Conservation (phyloP, 2,329 filamentous ascomycete species). For the Aspergillus flavus region DNA sequence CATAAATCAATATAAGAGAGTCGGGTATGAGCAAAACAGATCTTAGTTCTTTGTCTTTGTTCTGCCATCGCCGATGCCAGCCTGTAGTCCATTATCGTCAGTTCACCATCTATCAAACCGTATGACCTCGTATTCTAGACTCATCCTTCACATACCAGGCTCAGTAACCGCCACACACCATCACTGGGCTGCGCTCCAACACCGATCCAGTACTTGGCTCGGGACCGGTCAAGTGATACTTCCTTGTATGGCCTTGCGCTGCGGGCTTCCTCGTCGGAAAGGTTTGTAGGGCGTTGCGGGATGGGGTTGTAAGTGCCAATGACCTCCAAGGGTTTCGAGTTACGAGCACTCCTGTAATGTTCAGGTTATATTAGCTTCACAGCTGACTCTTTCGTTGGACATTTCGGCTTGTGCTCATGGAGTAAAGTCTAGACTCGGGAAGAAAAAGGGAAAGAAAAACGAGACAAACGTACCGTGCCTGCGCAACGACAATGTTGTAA, state of each 20-base stretch:
- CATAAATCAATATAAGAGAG: constrained; percentile 3
- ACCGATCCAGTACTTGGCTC: constrained; percentile 94
- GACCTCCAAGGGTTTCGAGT: constrained; percentile 89
- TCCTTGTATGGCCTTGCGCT: constrained; percentile 81
- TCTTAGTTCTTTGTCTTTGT: constrained; percentile 16
- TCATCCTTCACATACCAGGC: constrained; percentile 63
- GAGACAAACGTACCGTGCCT: constrained; percentile 70
- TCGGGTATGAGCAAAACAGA: constrained; percentile 8
- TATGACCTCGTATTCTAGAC: not conserved
- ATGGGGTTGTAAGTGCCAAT: constrained; percentile 69
- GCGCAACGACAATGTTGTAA: constrained; percentile 96
- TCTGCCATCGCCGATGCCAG: constrained; percentile 39
- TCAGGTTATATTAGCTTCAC: not conserved
- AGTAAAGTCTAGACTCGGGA: not conserved
- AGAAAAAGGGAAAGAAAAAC: not conserved
- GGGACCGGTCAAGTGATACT: constrained; percentile 77
- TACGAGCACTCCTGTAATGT: constrained; percentile 71
- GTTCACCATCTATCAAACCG: constrained; percentile 1
- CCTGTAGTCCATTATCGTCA: constrained; percentile 22
- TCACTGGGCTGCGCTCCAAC: constrained; percentile 95
- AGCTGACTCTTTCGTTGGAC: not conserved
- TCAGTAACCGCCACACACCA: constrained; percentile 81
- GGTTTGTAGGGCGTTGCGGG: constrained; percentile 54
- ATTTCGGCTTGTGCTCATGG: not conserved
- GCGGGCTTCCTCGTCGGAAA: constrained; percentile 49